These are phyloP conservation scores for Linnemannia zychae DNA, from an alignment of 192 early-diverging fungal species.

Conservation along the genomic window DNA sequence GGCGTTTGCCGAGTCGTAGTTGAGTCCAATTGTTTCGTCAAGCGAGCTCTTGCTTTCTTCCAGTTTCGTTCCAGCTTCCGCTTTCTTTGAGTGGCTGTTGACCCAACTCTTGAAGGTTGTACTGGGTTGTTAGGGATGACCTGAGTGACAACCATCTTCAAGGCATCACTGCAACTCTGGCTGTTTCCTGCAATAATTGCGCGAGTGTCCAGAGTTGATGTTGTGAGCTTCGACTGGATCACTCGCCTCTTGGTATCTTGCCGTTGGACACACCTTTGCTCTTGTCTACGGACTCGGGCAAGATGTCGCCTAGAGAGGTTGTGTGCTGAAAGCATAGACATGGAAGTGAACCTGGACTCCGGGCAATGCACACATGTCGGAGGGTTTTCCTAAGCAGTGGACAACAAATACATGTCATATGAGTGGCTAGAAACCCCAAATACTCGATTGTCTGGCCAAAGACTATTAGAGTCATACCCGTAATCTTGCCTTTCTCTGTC, in stretches of 20 bases:
- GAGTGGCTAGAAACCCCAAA: no score
- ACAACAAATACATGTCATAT: neutral
- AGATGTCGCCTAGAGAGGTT: slow-evolving; percentile 24
- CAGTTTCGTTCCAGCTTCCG: slow-evolving; percentile 14
- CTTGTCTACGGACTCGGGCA: slow-evolving; percentile 4
- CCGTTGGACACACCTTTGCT: neutral
- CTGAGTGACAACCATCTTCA: neutral
- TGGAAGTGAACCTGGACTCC: slow-evolving; percentile 27
- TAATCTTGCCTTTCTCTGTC: slow-evolving; percentile 23
- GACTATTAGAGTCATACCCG: slow-evolving; percentile 26
- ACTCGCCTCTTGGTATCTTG: neutral
- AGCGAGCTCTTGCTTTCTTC: slow-evolving; percentile 23
- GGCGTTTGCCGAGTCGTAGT: no score
- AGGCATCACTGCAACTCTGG: neutral
- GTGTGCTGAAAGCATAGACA: slow-evolving; percentile 32
- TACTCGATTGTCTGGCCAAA: no score
- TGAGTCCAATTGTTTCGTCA: neutral
- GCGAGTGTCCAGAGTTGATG: neutral
- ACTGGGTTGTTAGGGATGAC: no score
- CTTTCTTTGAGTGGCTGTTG: slow-evolving; percentile 11
- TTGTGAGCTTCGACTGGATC: neutral
- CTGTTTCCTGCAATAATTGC: neutral
- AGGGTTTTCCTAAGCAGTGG: slow-evolving; percentile 11
- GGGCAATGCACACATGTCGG: slow-evolving; percentile 30
- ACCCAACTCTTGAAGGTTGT: neutral